These are phyloP conservation scores for Xylaria castorea DNA, from an alignment of 495 filamentous ascomycete genomes.

Conservation along the genomic window DNA sequence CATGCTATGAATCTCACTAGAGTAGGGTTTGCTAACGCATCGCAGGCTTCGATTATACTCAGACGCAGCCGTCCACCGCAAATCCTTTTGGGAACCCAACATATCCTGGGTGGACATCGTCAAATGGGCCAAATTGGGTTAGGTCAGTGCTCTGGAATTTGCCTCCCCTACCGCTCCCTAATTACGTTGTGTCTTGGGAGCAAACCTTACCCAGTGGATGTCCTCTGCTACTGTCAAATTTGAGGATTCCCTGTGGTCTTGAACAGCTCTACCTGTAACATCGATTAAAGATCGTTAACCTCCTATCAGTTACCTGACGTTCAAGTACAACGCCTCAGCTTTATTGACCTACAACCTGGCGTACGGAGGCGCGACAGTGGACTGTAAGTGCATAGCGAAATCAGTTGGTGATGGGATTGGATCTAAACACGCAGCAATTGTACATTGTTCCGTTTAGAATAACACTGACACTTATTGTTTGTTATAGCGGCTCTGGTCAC, in stretches of 20 bases:
- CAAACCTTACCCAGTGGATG: background rate
- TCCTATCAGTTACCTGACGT: slow-evolving; percentile 60
- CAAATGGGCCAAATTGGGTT: slow-evolving; percentile 72
- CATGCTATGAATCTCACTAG: slow-evolving; percentile 46
- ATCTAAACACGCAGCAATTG: background rate
- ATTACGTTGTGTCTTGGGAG: background rate
- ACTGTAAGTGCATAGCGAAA: slow-evolving; percentile 42
- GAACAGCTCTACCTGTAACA: background rate
- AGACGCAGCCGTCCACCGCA: slow-evolving; percentile 62
- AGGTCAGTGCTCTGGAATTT: slow-evolving; percentile 31
- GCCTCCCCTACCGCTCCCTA: background rate
- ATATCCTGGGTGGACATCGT: slow-evolving; percentile 65
- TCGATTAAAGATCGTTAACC: background rate
- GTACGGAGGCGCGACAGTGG: slow-evolving; percentile 72
- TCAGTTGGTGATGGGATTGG: background rate
- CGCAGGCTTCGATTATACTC: slow-evolving; percentile 67
- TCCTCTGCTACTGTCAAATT: background rate
- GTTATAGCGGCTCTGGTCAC: slow-evolving; percentile 51
- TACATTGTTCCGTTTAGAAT: background rate
- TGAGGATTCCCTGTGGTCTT: background rate
- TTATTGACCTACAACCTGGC: slow-evolving; percentile 73
- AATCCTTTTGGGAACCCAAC: slow-evolving; percentile 82
- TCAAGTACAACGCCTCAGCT: slow-evolving; percentile 64
- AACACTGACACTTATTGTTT: background rate
- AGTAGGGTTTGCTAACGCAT: slow-evolving; percentile 58